Evolutionary conservation across 169 alveolate genomes (phyloP).

Genomic region (Eimeria falciformis): DNA sequence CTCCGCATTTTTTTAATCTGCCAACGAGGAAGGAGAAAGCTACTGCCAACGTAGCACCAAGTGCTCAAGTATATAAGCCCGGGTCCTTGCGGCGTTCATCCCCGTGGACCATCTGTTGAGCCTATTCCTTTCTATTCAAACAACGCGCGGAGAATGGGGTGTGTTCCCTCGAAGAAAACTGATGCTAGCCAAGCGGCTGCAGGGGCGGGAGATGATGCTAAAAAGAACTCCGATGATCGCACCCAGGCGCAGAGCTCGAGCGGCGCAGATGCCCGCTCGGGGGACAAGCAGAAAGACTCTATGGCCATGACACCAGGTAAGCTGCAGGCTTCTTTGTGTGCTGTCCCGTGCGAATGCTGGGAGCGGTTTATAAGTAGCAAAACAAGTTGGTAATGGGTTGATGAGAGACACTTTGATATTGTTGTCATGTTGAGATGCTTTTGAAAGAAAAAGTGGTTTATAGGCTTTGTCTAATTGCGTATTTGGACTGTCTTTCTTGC

Average conservation of each 20-base stretch:
- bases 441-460: no score
- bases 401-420: no score
- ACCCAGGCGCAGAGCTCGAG: conserved; percentile 15
- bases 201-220: neutral
- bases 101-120: neutral
- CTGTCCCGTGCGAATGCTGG: no score
- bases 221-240: neutral
- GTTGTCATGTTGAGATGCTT: no score
- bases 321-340: neutral
- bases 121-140: neutral
- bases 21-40: no score
- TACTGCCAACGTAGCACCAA: no score
- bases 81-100: neutral
- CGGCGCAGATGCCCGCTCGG: neutral
- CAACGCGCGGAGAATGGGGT: neutral
- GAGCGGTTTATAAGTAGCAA: no score
- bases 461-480: neutral
- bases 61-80: no score
- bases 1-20: no score
- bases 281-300: neutral
- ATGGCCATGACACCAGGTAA: conserved; percentile 36
- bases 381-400: no score
- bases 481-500: neutral
- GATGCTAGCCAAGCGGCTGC: neutral
- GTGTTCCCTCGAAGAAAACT: neutral